Conservation (phyloP, 768 basidiomycete species). For the Agaricus subrufescens region DNA sequence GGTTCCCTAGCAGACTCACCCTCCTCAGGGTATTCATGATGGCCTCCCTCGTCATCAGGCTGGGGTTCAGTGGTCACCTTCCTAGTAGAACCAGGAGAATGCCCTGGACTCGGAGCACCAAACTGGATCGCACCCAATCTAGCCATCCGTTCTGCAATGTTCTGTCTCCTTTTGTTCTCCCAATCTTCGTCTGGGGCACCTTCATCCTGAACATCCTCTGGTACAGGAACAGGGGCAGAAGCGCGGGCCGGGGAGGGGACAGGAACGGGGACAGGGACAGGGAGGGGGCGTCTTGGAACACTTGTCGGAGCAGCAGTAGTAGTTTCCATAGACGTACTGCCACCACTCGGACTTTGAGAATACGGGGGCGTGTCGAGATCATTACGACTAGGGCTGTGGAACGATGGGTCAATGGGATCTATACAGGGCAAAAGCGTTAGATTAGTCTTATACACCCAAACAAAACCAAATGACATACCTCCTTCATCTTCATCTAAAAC, state of each 20-base stretch:
- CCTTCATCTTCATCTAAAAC: slow-evolving; percentile 60
- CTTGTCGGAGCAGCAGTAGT: no score
- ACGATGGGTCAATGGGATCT: slow-evolving; percentile 70
- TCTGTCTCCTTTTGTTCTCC: slow-evolving; percentile 52
- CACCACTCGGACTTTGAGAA: no score
- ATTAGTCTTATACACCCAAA: neutral
- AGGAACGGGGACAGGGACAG: no score
- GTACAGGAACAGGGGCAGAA: slow-evolving; percentile 3
- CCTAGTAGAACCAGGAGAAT: slow-evolving; percentile 17
- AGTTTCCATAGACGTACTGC: no score
- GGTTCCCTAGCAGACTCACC: slow-evolving; percentile 21
- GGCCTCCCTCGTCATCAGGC: slow-evolving; percentile 14
- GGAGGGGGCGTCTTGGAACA: no score
- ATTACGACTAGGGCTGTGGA: slow-evolving; percentile 47
- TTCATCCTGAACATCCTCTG: slow-evolving; percentile 11
- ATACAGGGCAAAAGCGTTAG: neutral
- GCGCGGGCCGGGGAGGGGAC: slow-evolving; percentile 12
- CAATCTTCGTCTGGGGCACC: slow-evolving; percentile 29
- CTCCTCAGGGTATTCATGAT: slow-evolving; percentile 29
- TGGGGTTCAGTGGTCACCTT: neutral
- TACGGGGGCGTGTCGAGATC: no score
- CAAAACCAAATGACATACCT: slow-evolving; percentile 34
- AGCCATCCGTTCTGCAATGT: slow-evolving; percentile 94
- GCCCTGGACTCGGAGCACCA: slow-evolving; percentile 36
- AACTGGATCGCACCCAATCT: slow-evolving; percentile 84